A percentile compares a stretch with the other conserved stretches of the same genome.
phyloP scores from a whole-genome alignment of 306 rosid species.

The Rosa rugosa region DNA sequence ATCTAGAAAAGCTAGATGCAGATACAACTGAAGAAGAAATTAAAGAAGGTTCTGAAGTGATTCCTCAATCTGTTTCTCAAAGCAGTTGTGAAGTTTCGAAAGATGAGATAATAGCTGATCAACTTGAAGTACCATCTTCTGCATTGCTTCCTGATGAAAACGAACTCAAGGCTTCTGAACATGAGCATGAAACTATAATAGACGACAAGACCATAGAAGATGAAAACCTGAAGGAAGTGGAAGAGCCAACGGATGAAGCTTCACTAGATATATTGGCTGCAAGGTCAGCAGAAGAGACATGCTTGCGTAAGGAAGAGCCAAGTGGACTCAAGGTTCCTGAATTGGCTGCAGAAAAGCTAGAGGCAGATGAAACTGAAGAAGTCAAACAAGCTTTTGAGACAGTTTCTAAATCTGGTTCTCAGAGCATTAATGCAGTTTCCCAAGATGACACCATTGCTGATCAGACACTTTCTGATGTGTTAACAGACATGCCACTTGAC shows the following conservation, averaged over 20 bases:
- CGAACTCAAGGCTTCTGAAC: conserved; percentile 10
- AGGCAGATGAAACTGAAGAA: conserved; percentile 12
- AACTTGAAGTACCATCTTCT: conserved; percentile 18
- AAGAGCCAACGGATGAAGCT: not conserved
- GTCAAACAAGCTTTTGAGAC: conserved; percentile 19
- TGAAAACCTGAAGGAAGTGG: conserved; percentile 13
- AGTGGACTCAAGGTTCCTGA: conserved; percentile 9
- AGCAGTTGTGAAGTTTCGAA: not conserved
- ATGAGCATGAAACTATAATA: conserved; percentile 17
- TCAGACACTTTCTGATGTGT: conserved; percentile 1
- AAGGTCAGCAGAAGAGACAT: conserved; percentile 9
- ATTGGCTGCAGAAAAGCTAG: conserved; percentile 9
- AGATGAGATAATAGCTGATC: not conserved
- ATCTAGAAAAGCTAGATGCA: conserved; percentile 15
- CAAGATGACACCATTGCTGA: conserved; percentile 13
- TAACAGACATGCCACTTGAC: conserved; percentile 16
- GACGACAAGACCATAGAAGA: conserved; percentile 12
- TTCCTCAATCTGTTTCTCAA: not conserved
- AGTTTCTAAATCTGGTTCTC: not conserved
- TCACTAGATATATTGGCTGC: conserved; percentile 3
- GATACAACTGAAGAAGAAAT: conserved; percentile 20
- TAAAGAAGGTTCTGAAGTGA: conserved; percentile 17
- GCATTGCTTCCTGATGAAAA: conserved; percentile 2
- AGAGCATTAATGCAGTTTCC: not conserved
- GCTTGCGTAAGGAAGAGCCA: conserved; percentile 16